phyloP scores from a whole-genome alignment of 192 early-diverging fungal species.

The Linnemannia schmuckeri region DNA sequence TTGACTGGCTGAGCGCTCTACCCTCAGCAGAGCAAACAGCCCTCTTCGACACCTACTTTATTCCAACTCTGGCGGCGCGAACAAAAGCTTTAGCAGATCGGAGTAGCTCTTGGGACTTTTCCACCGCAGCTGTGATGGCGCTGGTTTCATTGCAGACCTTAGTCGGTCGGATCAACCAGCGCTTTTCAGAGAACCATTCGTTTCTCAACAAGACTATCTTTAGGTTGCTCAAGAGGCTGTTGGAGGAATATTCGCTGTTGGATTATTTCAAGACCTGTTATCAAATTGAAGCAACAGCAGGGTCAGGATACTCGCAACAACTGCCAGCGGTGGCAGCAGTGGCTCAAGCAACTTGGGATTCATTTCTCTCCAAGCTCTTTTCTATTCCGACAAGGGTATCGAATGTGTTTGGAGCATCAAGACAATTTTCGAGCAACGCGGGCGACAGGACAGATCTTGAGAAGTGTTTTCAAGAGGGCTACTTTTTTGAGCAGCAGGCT shows the following conservation, averaged over 20 bases:
- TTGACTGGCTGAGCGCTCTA: constrained; percentile 45
- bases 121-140: background rate
- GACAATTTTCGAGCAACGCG: background rate
- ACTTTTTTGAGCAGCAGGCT: constrained; percentile 27
- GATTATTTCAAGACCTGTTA: constrained; percentile 26
- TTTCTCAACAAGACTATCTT: constrained; percentile 44
- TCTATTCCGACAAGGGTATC: constrained; percentile 42
- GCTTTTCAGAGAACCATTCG: constrained; percentile 43
- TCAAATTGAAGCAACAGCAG: background rate
- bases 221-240: constrained; percentile 15
- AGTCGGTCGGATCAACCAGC: constrained; percentile 22
- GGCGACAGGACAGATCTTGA: constrained; percentile 6
- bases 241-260: constrained; percentile 10
- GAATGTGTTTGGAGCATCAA: constrained; percentile 26
- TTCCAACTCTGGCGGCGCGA: constrained; percentile 2
- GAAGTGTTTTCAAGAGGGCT: constrained; percentile 31
- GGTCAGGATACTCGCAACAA: background rate
- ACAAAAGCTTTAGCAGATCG: background rate
- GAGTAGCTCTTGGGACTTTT: background rate
- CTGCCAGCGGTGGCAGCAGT: background rate
- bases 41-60: constrained; percentile 42
- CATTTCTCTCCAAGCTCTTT: constrained; percentile 34
- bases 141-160: constrained; percentile 34
- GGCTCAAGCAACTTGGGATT: constrained; percentile 24
- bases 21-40: constrained; percentile 21